Conservation (phyloP, 2,329 filamentous ascomycete species). For the Peltaster fructicola region DNA sequence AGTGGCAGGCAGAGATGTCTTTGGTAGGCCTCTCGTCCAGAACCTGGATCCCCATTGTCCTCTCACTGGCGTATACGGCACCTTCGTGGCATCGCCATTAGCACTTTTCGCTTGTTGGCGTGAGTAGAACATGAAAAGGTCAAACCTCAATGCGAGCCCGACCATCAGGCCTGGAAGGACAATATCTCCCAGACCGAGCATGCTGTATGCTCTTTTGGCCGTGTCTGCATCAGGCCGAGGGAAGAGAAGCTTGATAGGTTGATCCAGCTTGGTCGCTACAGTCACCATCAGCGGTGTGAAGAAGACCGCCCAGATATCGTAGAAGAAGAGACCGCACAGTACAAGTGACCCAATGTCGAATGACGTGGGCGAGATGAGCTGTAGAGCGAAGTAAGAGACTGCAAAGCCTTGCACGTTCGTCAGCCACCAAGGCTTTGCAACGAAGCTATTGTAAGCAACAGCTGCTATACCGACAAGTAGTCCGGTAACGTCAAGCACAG, state of each 20-base stretch:
- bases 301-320: constrained; percentile 88
- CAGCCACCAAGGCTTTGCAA: constrained; percentile 47
- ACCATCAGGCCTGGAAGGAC: constrained; percentile 85
- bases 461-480: constrained; percentile 36
- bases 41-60: constrained; percentile 70
- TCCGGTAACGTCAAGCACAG: constrained; percentile 36
- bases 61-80: constrained; percentile 32
- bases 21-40: constrained; percentile 41
- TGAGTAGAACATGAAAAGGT: constrained; percentile 70
- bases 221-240: constrained; percentile 40
- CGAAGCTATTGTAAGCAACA: constrained; percentile 46
- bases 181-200: constrained; percentile 89
- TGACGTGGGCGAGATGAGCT: constrained; percentile 75
- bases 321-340: constrained; percentile 67
- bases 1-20: constrained; percentile 6
- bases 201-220: constrained; percentile 34
- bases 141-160: constrained; percentile 73
- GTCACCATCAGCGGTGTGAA: constrained; percentile 77
- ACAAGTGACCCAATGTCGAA: constrained; percentile 68
- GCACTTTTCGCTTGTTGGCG: constrained; percentile 38
- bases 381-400: constrained; percentile 67
- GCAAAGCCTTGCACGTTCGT: constrained; percentile 78
- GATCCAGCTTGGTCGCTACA: constrained; percentile 75
- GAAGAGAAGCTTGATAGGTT: constrained; percentile 83
- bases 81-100: constrained; percentile 17